Base-by-base conservation (phyloP, 2,329 filamentous ascomycete species). In the Aspergillus piperis region DNA sequence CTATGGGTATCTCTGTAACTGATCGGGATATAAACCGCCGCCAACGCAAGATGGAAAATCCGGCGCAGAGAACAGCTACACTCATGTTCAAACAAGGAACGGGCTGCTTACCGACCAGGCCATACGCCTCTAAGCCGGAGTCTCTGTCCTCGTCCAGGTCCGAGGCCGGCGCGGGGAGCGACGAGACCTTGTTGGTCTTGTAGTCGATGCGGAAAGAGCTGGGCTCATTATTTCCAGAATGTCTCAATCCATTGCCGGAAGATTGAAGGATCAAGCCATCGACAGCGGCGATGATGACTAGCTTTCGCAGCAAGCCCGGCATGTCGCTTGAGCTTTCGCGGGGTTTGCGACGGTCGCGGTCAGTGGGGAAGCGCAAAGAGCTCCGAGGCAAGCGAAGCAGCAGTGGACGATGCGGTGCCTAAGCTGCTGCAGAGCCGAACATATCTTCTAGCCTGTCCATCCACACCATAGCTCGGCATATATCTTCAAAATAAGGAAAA, bases 191-290 rank as follows among this genome's bases (percentile, higher is more conserved):
- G 54, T 82, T 81, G 42, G 81, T 85, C 66, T 82, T 83, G 72
- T 96, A 96, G 67, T 87, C 87, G 64, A 96, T 84, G 68, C 86
- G 87, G 56, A 92, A 81, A 21, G 87, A 82, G 61, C 83, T 81
- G 41, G 81, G 76, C 59, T 73, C 85, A 83, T 70, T 87, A 84
- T 61, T 70, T 25, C 70, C 86, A 74, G 67, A 80, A 72, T 70
- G 67, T 50, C 75, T 74, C 55, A 71, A 65, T 50, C 71, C 71
- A 63, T 70, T 87, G 17, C 85, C 82, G 30, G 90, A 79, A 25
- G 90, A 88, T 70, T 95, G 91, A 48, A 97, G 83, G 64, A 96
- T 81, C 55, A 97, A 83, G 59, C 92, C 92, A 71, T 97, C 92
- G 57, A 89, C 86, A 25, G 91, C 88, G 58, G 92, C 91, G 76